A percentile compares a stretch with the other conserved stretches of the same genome.
These are phyloP conservation scores for Globisporangium carolinianum DNA, from an alignment of 352 stramenopile genomes.

Conservation along the genomic window DNA sequence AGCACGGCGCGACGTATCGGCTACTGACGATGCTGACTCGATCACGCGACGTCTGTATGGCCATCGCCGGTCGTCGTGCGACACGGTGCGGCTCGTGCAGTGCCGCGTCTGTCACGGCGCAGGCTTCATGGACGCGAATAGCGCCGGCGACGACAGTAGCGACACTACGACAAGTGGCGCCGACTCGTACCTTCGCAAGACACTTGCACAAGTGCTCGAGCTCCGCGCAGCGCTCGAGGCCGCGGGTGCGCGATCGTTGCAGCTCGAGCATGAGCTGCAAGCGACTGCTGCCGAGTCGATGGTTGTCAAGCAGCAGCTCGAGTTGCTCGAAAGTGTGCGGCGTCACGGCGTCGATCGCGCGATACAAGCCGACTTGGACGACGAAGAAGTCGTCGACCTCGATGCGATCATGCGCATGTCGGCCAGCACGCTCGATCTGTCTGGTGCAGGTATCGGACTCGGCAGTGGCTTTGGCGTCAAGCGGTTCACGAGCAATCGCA, in stretches of 20 bases:
- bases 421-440: no score
- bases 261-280: constrained; percentile 36
- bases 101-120: constrained; percentile 46
- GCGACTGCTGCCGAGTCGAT: constrained; percentile 18
- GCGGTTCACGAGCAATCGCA: constrained; percentile 15
- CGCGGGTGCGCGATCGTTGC: constrained; percentile 16
- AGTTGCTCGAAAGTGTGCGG: constrained; percentile 26
- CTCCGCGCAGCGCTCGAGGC: constrained; percentile 38
- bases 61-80: constrained; percentile 10
- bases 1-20: background rate
- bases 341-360: constrained; percentile 22
- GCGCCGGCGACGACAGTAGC: constrained; percentile 1
- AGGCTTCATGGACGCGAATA: constrained; percentile 34
- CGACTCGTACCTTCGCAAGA: constrained; percentile 55
- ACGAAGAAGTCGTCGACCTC: constrained; percentile 37
- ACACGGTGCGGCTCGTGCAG: constrained; percentile 31
- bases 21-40: no score
- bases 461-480: no score
- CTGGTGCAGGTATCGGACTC: no score
- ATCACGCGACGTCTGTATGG: constrained; percentile 6
- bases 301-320: constrained; percentile 28
- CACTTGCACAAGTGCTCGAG: constrained; percentile 51
- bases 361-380: constrained; percentile 45
- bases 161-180: constrained; percentile 13
- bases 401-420: constrained; percentile 33